These are phyloP conservation scores for Erysimum cheiranthoides DNA, from an alignment of 345 rosid species.

Conservation along the genomic window DNA sequence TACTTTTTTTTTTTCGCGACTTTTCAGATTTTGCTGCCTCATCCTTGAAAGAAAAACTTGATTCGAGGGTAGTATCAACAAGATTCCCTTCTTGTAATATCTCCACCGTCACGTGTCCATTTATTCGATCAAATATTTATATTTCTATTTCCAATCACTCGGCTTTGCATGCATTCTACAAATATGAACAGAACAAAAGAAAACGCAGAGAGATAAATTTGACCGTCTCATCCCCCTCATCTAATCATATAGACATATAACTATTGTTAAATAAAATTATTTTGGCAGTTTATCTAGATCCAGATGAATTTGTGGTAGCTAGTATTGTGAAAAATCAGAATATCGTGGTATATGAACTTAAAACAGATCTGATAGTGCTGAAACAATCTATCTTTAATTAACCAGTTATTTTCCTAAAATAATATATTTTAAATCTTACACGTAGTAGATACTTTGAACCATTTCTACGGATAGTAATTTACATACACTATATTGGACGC, in stretches of 20 bases:
- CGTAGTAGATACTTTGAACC: conserved; percentile 25
- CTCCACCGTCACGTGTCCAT: not conserved
- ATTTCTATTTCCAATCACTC: conserved; percentile 9
- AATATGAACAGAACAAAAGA: not conserved
- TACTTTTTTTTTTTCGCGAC: not conserved
- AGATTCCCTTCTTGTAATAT: not conserved
- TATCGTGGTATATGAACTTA: no score
- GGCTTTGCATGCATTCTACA: conserved; percentile 8
- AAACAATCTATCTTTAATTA: not conserved
- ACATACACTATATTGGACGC: conserved; percentile 3
- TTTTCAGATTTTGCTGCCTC: conserved; percentile 21
- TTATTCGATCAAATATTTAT: conserved; percentile 10
- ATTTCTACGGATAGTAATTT: not conserved
- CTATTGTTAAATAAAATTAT: not conserved
- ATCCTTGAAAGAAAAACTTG: no score
- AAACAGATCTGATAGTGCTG: not conserved
- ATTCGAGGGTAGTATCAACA: no score
- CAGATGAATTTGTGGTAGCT: no score
- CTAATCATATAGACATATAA: not conserved
- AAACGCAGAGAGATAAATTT: not conserved
- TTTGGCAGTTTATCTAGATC: not conserved
- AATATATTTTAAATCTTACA: not conserved
- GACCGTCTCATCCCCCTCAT: not conserved
- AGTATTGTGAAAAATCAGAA: no score
- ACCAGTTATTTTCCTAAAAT: not conserved